Base-by-base conservation (phyloP, 805 yeast species). In the Naumovozyma castellii region DNA sequence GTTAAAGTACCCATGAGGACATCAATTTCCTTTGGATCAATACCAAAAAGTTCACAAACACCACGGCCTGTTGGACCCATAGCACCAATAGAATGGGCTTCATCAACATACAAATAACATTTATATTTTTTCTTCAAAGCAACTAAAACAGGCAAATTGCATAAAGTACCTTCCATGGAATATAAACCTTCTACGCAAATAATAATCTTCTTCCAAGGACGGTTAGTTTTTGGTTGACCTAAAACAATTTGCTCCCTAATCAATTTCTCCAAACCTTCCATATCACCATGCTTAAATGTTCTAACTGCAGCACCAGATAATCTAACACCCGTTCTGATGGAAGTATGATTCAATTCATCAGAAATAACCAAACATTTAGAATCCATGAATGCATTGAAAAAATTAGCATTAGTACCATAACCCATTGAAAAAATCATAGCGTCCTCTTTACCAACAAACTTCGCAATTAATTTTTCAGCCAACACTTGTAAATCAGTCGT, bases 61-160 rank as follows among this genome's bases (percentile, higher is more conserved):
- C 99, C 99, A 56, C 84, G 79, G 35, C 98, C 98, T 38, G 66
- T 65, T 34, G 94, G 92, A 20, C 99, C 99, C 66, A 92, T 73
- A n/a, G 98, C 98, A 53, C 99, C 99, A 54, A 92, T 82, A 4
- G 97, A 90, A 62, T 92, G 99, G 10, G 98, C 98, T 63, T 92
- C 99, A 61, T 92, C 99, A 45, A 94, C 84, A 56, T 84, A 92
- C 38, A 92, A 65, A 56, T 84, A 85, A 57, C 90, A 84, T 54
- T 86, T 86, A 67, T 94, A 92, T 58, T 84, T 84, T 30, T 83
- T 73, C 53, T 82, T 80, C 46, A 88, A 67, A 50, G 73, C 82
- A 19, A 88, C 72, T 34, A 88, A 56, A 43, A 65, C 70, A 3
- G 96, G 95, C 50, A 88, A 69, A 56, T 88, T 79, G 58, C 84